Evolutionary conservation across 2,329 filamentous ascomycete species (phyloP).

Genomic region (Cadophora gregata): DNA sequence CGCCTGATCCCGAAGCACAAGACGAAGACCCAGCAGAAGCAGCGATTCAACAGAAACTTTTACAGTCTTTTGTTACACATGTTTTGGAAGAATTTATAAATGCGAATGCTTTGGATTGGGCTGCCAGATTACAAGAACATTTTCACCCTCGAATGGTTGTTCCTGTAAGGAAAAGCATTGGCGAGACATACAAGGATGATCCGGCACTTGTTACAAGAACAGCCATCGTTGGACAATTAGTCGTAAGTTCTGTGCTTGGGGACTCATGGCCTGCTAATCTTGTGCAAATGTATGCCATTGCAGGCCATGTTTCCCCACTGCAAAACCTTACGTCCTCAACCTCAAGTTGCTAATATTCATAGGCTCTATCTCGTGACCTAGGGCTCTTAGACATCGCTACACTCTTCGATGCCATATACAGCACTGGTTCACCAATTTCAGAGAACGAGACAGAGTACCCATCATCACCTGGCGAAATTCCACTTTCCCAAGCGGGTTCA

Average conservation of each 20-base stretch:
- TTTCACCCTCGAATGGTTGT: conserved; percentile 69
- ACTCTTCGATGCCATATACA: conserved; percentile 53
- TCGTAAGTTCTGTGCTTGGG: conserved; percentile 53
- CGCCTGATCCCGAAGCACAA: conserved; percentile 66
- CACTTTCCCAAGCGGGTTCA: conserved; percentile 63
- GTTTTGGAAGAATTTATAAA: conserved; percentile 77
- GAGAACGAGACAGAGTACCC: conserved; percentile 50
- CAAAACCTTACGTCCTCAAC: not conserved
- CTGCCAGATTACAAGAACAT: conserved; percentile 70
- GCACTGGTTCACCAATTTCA: conserved; percentile 49
- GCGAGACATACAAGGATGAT: conserved; percentile 69
- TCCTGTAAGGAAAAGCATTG: conserved; percentile 64
- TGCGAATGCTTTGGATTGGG: conserved; percentile 64
- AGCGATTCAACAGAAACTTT: conserved; percentile 65
- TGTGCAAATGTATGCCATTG: not conserved
- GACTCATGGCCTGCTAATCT: conserved; percentile 11
- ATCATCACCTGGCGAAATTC: conserved; percentile 56
- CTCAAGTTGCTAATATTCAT: conserved; percentile 31
- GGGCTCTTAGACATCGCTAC: conserved; percentile 54
- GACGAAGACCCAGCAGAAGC: conserved; percentile 62
- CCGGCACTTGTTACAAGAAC: conserved; percentile 66
- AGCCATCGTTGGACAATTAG: conserved; percentile 73
- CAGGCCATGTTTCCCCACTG: not conserved
- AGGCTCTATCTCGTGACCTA: conserved; percentile 60
- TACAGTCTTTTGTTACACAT: conserved; percentile 81